Evolutionary conservation across 2,329 filamentous ascomycete genomes (phyloP).

Genomic region (Aspergillus pseudotamarii): DNA sequence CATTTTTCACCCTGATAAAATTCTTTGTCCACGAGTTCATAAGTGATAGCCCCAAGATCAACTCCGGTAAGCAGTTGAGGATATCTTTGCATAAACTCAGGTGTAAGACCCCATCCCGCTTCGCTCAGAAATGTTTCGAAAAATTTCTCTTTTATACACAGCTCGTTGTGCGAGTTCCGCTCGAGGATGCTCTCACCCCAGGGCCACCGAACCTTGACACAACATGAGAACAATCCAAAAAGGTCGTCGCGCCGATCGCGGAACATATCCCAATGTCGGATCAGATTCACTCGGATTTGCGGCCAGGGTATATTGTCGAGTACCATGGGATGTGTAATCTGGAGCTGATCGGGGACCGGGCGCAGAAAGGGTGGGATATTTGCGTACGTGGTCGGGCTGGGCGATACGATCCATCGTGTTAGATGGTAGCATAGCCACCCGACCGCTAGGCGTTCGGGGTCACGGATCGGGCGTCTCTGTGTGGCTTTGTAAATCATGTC

Average conservation of each 20-base stretch:
- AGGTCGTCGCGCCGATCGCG: constrained; percentile 4
- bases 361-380: constrained; percentile 22
- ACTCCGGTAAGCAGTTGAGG: constrained; percentile 26
- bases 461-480: constrained; percentile 26
- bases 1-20: not conserved
- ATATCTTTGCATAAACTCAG: constrained; percentile 28
- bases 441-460: constrained; percentile 27
- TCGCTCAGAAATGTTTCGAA: constrained; percentile 24
- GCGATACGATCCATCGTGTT: constrained; percentile 26
- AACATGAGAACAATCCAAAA: constrained; percentile 10
- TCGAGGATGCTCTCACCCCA: constrained; percentile 28
- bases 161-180: constrained; percentile 22
- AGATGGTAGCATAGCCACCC: constrained; percentile 27
- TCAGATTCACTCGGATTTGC: not conserved
- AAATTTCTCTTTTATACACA: constrained; percentile 22
- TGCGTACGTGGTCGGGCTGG: constrained; percentile 24
- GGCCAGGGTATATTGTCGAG: constrained; percentile 29
- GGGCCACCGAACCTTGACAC: constrained; percentile 30
- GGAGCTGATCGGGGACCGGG: constrained; percentile 24
- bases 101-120: constrained; percentile 28
- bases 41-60: constrained; percentile 13
- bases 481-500: constrained; percentile 25
- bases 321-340: constrained; percentile 21
- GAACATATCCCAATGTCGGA: constrained; percentile 11
- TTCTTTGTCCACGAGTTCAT: not conserved